Percentiles rank a stretch among this genome's conserved stretches.
Conservation (phyloP, 169 alveolate species). For the Cryptosporidium ryanae region DNA sequence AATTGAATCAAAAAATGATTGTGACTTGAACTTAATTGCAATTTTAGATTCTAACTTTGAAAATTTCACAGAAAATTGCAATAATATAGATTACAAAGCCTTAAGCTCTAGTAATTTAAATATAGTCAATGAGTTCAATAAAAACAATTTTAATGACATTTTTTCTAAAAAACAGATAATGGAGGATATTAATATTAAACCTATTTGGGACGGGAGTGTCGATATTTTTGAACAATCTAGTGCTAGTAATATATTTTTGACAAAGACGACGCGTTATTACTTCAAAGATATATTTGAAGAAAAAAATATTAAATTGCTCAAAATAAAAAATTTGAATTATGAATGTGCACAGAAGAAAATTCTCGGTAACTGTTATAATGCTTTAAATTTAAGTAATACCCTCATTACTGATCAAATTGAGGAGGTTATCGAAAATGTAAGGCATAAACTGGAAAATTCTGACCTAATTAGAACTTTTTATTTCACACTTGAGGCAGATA, state of each 20-base stretch:
- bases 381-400: neutral
- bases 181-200: too few species aligned
- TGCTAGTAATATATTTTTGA: too few species aligned
- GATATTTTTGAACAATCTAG: too few species aligned
- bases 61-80: neutral
- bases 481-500: slow-evolving; percentile 4
- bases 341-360: neutral
- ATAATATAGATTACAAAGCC: too few species aligned
- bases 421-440: slow-evolving; percentile 18
- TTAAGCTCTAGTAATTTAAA: too few species aligned
- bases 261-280: neutral
- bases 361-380: neutral
- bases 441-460: slow-evolving; percentile 42
- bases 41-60: slow-evolving; percentile 26
- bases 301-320: slow-evolving; percentile 1
- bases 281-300: slow-evolving; percentile 18
- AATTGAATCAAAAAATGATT: neutral
- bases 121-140: too few species aligned
- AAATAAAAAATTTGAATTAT: neutral
- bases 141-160: too few species aligned
- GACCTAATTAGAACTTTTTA: slow-evolving; percentile 27
- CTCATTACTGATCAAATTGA: neutral
- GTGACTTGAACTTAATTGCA: neutral
- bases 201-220: too few species aligned
- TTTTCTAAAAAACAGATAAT: too few species aligned